These are phyloP conservation scores for Digitaria exilis DNA, from an alignment of 202 grass and related monocot genomes.

Conservation along the genomic window DNA sequence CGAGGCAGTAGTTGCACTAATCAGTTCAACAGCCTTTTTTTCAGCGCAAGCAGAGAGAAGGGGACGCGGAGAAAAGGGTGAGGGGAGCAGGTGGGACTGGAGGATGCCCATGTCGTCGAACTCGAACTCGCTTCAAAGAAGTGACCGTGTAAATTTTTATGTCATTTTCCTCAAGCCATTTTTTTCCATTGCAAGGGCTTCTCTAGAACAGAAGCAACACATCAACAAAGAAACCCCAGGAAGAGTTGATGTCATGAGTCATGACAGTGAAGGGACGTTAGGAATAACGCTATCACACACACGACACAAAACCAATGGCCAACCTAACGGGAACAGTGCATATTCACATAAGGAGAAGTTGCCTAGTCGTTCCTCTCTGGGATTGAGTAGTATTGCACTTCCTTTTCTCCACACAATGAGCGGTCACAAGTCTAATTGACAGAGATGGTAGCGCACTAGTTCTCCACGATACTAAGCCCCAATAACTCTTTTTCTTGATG, in stretches of 20 bases:
- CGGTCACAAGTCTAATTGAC: neutral
- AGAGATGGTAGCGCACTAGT: neutral
- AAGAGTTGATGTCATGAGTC: neutral
- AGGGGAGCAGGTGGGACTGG: too few relatives aligned
- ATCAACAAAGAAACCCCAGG: too few relatives aligned
- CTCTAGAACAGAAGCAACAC: too few relatives aligned
- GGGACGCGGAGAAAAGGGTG: too few relatives aligned
- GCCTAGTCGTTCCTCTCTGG: neutral
- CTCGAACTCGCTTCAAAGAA: too few relatives aligned
- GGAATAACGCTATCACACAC: neutral
- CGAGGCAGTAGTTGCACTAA: too few relatives aligned
- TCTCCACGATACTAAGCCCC: neutral
- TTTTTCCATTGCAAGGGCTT: too few relatives aligned
- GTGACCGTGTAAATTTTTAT: neutral
- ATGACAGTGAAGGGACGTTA: neutral
- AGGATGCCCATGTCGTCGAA: too few relatives aligned
- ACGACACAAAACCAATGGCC: neutral
- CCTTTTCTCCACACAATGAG: neutral
- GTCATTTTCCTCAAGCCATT: too few relatives aligned
- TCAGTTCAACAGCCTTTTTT: too few relatives aligned
- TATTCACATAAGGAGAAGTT: neutral
- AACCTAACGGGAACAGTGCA: neutral
- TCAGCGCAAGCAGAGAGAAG: too few relatives aligned
- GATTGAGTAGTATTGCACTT: neutral
- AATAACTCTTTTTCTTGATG: neutral